A percentile compares a stretch with the other conserved stretches of the same genome.
phyloP scores from a whole-genome alignment of 768 basidiomycete genomes.

The Saitozyma podzolica region DNA sequence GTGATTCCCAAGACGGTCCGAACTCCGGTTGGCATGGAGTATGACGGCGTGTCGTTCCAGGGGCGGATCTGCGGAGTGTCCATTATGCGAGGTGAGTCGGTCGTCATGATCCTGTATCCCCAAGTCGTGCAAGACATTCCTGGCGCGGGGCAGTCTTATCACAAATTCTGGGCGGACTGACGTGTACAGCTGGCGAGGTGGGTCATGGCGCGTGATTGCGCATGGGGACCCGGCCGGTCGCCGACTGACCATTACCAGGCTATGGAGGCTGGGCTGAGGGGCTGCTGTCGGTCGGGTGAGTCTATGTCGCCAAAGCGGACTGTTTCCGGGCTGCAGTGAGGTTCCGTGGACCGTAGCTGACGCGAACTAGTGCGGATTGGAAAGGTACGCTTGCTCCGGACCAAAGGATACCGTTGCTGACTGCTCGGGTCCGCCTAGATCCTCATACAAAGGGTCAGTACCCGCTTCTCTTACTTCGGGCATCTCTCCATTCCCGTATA shows the following conservation, averaged over 20 bases:
- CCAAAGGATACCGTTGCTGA: too few relatives aligned
- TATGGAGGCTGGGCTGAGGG: conserved; percentile 95
- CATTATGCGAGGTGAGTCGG: conserved; percentile 86
- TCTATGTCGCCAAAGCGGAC: conserved; percentile 58
- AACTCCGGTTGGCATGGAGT: conserved; percentile 66
- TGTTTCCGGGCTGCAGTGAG: conserved; percentile 1
- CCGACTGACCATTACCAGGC: conserved; percentile 58
- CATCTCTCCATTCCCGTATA: too few relatives aligned
- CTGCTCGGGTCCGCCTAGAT: conserved; percentile 56
- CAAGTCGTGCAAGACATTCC: not conserved
- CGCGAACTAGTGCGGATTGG: conserved; percentile 66
- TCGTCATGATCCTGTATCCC: not conserved
- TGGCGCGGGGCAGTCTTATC: not conserved
- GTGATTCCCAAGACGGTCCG: conserved; percentile 63
- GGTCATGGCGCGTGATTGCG: conserved; percentile 2
- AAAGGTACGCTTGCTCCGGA: conserved; percentile 56
- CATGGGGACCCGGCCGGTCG: not conserved
- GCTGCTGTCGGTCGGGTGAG: conserved; percentile 72
- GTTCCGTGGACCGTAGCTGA: not conserved
- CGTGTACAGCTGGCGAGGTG: conserved; percentile 45
- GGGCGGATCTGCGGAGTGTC: conserved; percentile 96
- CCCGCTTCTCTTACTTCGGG: not conserved
- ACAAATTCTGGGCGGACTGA: not conserved
- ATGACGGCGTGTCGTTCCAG: conserved; percentile 90
- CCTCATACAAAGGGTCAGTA: conserved; percentile 82